These are phyloP conservation scores for Trametes hirsuta DNA, from an alignment of 1,284 basidiomycete species.

Conservation along the genomic window DNA sequence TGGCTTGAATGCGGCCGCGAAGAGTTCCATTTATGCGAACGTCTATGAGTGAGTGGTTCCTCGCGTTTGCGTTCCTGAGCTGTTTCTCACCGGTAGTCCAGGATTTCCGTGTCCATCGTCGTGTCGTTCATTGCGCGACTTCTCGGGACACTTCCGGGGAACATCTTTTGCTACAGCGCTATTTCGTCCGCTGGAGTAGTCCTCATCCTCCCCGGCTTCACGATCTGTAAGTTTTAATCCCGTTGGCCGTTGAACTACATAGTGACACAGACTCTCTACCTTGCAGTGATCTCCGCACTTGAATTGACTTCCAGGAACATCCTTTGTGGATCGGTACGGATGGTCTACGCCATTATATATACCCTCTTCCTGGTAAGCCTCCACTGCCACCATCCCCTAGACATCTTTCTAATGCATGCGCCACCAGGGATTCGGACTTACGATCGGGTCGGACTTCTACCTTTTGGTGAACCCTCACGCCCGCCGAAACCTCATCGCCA, in stretches of 20 bases:
- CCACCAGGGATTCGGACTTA: slow-evolving; percentile 78
- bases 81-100: slow-evolving; percentile 33
- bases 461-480: slow-evolving; percentile 73
- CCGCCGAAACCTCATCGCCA: slow-evolving; percentile 49
- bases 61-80: background rate
- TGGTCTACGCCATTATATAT: slow-evolving; percentile 89
- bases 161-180: slow-evolving; percentile 81
- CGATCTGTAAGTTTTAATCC: slow-evolving; percentile 55
- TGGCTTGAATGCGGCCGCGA: slow-evolving; percentile 75
- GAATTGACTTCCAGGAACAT: slow-evolving; percentile 85
- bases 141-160: slow-evolving; percentile 68
- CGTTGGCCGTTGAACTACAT: background rate
- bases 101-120: slow-evolving; percentile 82
- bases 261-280: background rate
- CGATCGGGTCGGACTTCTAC: slow-evolving; percentile 86
- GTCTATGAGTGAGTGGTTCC: slow-evolving; percentile 76
- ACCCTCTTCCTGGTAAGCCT: slow-evolving; percentile 73
- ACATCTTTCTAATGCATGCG: slow-evolving; percentile 1
- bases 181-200: slow-evolving; percentile 84
- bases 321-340: slow-evolving; percentile 84
- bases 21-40: slow-evolving; percentile 84
- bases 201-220: slow-evolving; percentile 79
- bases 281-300: slow-evolving; percentile 76
- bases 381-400: slow-evolving; percentile 6
- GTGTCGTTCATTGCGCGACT: slow-evolving; percentile 81